Conservation (phyloP, 2,329 filamentous ascomycete genomes). For the Didymella sp. region DNA sequence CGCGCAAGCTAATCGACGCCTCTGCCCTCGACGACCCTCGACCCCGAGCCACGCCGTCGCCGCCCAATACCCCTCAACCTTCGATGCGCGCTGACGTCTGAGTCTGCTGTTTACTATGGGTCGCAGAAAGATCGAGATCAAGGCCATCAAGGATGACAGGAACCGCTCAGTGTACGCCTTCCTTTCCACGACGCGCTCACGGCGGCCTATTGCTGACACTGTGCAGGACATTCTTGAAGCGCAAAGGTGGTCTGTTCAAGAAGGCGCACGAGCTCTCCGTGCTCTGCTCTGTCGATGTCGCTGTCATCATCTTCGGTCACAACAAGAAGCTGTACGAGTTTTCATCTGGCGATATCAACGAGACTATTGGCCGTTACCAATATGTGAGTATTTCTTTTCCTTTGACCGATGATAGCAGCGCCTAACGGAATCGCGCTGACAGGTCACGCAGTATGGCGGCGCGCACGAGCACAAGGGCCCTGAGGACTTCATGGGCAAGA, state of each 20-base stretch:
- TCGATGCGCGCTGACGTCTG: constrained; percentile 43
- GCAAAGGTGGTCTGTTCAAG: constrained; percentile 98
- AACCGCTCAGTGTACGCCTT: constrained; percentile 91
- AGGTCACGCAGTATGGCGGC: constrained; percentile 74
- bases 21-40: constrained; percentile 33
- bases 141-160: constrained; percentile 97
- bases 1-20: constrained; percentile 37
- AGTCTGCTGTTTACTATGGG: constrained; percentile 69
- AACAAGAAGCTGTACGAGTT: constrained; percentile 99
- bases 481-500: constrained; percentile 83
- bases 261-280: constrained; percentile 99
- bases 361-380: constrained; percentile 86
- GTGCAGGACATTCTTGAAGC: constrained; percentile 93
- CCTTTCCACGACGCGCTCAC: constrained; percentile 5
- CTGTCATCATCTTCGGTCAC: constrained; percentile 97
- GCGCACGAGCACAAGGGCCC: constrained; percentile 97
- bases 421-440: constrained; percentile 38
- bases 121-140: constrained; percentile 99
- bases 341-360: constrained; percentile 90
- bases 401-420: constrained; percentile 10
- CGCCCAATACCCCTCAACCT: constrained; percentile 16
- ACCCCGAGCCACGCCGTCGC: constrained; percentile 28
- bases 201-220: constrained; percentile 34
- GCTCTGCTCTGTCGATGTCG: constrained; percentile 96
- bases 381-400: constrained; percentile 69